Evolutionary conservation across 139 green algal genomes (phyloP).

Genomic region (Medakamo hakoo): DNA sequence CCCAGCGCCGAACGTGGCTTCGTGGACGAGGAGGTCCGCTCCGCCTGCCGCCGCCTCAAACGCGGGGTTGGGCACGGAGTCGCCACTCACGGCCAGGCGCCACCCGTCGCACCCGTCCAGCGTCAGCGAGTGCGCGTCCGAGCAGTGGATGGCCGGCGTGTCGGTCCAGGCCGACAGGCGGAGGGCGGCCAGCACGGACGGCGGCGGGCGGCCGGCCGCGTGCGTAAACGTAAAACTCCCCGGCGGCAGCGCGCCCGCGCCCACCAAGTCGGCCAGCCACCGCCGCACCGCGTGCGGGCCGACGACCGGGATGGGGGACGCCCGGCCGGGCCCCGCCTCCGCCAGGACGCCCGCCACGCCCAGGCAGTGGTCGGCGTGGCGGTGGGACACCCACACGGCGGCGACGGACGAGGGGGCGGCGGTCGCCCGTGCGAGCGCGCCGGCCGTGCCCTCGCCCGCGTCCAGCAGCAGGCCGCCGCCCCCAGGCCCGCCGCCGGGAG

Average conservation of each 20-base stretch:
- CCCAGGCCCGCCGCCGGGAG: not conserved
- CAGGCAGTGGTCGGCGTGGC: constrained; percentile 62
- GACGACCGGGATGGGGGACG: constrained; percentile 2
- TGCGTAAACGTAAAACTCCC: too few species aligned
- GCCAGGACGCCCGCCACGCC: constrained; percentile 38
- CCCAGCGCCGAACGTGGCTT: constrained; percentile 42
- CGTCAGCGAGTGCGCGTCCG: constrained; percentile 47
- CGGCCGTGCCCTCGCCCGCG: constrained; percentile 52
- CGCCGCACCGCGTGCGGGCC: too few species aligned
- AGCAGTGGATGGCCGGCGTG: constrained; percentile 42
- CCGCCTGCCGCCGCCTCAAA: constrained; percentile 7
- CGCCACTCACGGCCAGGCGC: constrained; percentile 64
- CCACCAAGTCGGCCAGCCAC: too few species aligned
- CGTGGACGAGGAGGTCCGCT: constrained; percentile 33
- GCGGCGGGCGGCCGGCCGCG: too few species aligned
- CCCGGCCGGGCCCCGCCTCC: constrained; percentile 3
- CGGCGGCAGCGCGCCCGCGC: too few species aligned
- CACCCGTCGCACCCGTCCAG: constrained; percentile 40
- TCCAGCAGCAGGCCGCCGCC: constrained; percentile 48
- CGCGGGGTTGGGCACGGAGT: constrained; percentile 24
- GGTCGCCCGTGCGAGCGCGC: constrained; percentile 17
- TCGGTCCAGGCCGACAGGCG: too few species aligned
- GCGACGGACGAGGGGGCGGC: constrained; percentile 7
- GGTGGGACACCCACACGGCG: constrained; percentile 66
- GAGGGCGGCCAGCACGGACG: too few species aligned